phyloP scores from a whole-genome alignment of 1,284 basidiomycete genomes.

The Puccinia coronata region DNA sequence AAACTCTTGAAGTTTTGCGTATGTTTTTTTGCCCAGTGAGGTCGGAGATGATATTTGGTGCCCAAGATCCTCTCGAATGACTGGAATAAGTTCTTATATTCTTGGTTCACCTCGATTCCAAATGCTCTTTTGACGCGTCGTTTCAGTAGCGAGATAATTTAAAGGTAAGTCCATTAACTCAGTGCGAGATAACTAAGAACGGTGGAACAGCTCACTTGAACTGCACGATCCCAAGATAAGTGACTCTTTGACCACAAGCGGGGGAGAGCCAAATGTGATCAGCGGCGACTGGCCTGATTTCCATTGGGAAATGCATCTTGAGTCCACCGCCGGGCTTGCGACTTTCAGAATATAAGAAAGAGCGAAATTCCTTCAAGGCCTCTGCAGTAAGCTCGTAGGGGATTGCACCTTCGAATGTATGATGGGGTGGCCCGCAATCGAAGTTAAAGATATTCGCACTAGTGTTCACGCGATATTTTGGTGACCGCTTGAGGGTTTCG shows the following conservation, averaged over 20 bases:
- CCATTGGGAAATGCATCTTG: constrained; percentile 85
- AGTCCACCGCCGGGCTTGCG: constrained; percentile 69
- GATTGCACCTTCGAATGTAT: constrained; percentile 90
- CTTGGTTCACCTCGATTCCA: constrained; percentile 69
- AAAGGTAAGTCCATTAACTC: not conserved
- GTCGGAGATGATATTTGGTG: constrained; percentile 73
- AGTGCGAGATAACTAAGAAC: constrained; percentile 7
- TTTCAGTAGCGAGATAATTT: too few species aligned
- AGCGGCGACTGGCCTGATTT: constrained; percentile 81
- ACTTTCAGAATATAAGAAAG: constrained; percentile 74
- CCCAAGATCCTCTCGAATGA: constrained; percentile 74
- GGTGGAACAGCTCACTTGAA: constrained; percentile 81
- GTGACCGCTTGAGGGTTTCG: not conserved
- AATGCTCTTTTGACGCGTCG: too few species aligned
- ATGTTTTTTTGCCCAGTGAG: constrained; percentile 98
- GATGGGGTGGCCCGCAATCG: constrained; percentile 67
- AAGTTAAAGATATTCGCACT: constrained; percentile 37
- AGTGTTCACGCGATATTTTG: constrained; percentile 8
- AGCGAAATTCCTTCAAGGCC: constrained; percentile 73
- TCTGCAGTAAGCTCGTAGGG: constrained; percentile 66
- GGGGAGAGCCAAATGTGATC: constrained; percentile 96
- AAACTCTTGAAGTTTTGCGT: constrained; percentile 70
- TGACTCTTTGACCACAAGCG: constrained; percentile 74
- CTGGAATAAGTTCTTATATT: constrained; percentile 78
- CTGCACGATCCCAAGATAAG: constrained; percentile 94